phyloP scores from a whole-genome alignment of 805 yeast genomes.

The Clavispora santaluciae region DNA sequence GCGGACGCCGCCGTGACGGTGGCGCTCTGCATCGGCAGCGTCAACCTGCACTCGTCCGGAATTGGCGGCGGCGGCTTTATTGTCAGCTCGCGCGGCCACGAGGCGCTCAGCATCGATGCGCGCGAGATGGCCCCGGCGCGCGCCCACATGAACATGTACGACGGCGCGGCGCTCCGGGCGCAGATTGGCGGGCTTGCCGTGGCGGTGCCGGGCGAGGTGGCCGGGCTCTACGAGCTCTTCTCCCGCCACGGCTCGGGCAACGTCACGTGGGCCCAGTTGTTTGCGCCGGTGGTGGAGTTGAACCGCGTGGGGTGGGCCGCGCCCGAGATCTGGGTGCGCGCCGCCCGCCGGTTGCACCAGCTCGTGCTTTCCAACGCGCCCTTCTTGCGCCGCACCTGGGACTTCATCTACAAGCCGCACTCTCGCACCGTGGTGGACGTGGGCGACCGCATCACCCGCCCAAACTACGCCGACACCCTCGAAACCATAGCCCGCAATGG shows the following conservation, averaged over 20 bases:
- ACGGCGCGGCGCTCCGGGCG: constrained; percentile 42
- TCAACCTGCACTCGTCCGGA: constrained; percentile 81
- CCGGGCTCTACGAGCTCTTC: constrained; percentile 68
- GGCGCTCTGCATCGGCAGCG: constrained; percentile 80
- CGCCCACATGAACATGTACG: constrained; percentile 64
- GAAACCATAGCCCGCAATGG: constrained; percentile 72
- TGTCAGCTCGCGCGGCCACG: constrained; percentile 28
- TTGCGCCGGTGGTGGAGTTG: constrained; percentile 69
- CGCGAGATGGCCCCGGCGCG: constrained; percentile 79
- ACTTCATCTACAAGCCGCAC: constrained; percentile 40
- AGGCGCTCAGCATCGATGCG: constrained; percentile 68
- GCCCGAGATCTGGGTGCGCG: constrained; percentile 20
- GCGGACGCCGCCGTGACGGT: constrained; percentile 92
- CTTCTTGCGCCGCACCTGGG: constrained; percentile 45
- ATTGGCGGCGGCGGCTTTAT: constrained; percentile 92
- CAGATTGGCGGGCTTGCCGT: constrained; percentile 83
- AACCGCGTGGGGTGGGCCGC: constrained; percentile 50
- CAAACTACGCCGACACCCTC: constrained; percentile 61
- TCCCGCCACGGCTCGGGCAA: constrained; percentile 64
- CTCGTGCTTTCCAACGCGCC: constrained; percentile 25
- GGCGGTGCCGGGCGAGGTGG: constrained; percentile 88
- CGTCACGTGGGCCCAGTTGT: constrained; percentile 64
- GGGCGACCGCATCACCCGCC: constrained; percentile 63
- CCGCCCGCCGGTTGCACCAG: constrained; percentile 30
- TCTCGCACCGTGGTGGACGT: constrained; percentile 25